Evolutionary conservation across 1,139 yeast genomes (phyloP).

Genomic region (Suhomyces kunorum): DNA sequence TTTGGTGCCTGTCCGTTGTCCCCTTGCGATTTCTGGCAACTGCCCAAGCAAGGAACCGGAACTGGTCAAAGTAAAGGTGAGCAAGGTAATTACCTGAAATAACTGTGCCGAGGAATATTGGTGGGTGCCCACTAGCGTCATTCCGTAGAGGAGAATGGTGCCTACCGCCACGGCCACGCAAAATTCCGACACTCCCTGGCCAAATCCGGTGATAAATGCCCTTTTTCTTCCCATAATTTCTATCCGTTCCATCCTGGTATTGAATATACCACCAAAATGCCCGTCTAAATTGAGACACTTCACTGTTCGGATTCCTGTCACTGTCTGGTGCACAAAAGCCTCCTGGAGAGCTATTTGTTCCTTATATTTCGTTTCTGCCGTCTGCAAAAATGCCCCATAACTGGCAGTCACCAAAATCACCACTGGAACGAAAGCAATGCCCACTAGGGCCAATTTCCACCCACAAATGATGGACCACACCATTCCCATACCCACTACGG

Average conservation of each 20-base stretch:
- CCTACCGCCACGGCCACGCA: conserved; percentile 65
- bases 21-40: conserved; percentile 77
- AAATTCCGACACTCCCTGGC: conserved; percentile 58
- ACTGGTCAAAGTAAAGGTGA: conserved; percentile 70
- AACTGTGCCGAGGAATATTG: conserved; percentile 59
- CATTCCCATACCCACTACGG: conserved; percentile 60
- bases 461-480: conserved; percentile 80
- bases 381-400: conserved; percentile 54
- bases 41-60: conserved; percentile 60
- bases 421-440: conserved; percentile 70
- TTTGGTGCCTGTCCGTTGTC: conserved; percentile 68
- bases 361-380: conserved; percentile 62
- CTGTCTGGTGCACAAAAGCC: conserved; percentile 56
- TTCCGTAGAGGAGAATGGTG: conserved; percentile 72
- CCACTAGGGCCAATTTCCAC: conserved; percentile 85
- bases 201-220: conserved; percentile 60
- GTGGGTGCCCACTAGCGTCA: conserved; percentile 58
- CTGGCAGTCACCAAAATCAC: conserved; percentile 51
- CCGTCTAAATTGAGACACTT: conserved; percentile 53
- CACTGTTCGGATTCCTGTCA: conserved; percentile 64
- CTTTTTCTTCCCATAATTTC: conserved; percentile 43
- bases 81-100: conserved; percentile 68
- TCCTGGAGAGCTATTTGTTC: conserved; percentile 56
- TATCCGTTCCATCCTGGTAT: conserved; percentile 27
- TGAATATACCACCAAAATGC: conserved; percentile 46